Conservation (phyloP, 768 basidiomycete genomes). For the Antrodiella citrinella region DNA sequence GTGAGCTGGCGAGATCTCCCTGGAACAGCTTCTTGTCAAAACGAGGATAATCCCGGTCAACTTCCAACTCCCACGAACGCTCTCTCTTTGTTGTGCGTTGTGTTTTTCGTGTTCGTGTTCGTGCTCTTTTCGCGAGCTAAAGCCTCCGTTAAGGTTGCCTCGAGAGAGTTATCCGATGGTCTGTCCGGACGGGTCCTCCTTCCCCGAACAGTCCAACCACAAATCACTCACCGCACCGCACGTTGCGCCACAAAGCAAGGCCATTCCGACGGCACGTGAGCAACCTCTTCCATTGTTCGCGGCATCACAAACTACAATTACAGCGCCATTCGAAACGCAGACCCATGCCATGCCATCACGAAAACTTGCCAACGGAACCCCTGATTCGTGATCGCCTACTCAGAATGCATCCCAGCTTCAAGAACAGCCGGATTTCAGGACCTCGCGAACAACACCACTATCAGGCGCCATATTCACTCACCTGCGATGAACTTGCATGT, state of each 20-base stretch:
- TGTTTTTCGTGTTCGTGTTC: no score
- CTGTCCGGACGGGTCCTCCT: no score
- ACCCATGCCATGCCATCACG: no score
- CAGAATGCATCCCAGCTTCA: slow-evolving; percentile 34
- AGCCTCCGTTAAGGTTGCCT: no score
- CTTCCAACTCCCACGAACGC: slow-evolving; percentile 3
- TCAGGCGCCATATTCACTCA: slow-evolving; percentile 22
- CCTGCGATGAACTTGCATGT: slow-evolving; percentile 58
- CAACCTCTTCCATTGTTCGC: background rate
- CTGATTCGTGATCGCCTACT: slow-evolving; percentile 1
- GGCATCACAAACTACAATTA: background rate
- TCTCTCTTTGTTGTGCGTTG: no score
- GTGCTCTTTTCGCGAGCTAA: no score
- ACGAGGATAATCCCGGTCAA: background rate
- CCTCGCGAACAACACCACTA: background rate
- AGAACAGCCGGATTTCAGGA: background rate
- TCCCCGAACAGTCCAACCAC: background rate
- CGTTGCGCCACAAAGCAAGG: background rate
- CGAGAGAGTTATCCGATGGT: no score
- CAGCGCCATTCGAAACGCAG: background rate
- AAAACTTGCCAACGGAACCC: background rate
- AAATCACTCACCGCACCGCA: background rate
- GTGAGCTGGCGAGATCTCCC: slow-evolving; percentile 19
- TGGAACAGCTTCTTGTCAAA: background rate
- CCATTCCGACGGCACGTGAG: background rate